These are phyloP conservation scores for Trifolium subterraneum DNA, from an alignment of 306 rosid genomes.

Conservation along the genomic window DNA sequence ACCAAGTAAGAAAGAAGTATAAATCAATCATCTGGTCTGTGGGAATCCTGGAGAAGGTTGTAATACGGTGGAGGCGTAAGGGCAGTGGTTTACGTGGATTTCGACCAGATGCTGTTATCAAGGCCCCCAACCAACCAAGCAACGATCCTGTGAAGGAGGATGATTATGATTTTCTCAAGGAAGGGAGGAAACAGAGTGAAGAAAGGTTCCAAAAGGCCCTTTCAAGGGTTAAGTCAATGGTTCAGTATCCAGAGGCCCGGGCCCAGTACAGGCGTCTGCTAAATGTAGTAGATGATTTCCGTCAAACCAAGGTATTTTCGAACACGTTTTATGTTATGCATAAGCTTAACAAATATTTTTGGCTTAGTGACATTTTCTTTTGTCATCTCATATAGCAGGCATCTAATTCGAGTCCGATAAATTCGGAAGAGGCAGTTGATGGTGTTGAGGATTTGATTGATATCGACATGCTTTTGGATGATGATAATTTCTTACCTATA, in stretches of 20 bases:
- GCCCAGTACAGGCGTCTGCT: conserved; percentile 88
- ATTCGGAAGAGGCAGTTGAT: conserved; percentile 62
- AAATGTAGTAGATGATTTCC: conserved; percentile 74
- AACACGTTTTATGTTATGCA: neutral
- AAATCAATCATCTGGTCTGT: conserved; percentile 78
- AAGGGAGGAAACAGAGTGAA: conserved; percentile 88
- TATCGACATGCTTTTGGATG: conserved; percentile 68
- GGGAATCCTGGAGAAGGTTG: conserved; percentile 85
- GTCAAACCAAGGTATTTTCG: conserved; percentile 68
- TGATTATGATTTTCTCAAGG: conserved; percentile 76
- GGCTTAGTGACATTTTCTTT: conserved; percentile 22
- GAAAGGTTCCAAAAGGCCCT: conserved; percentile 87
- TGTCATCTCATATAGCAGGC: conserved; percentile 47
- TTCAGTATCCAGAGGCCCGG: conserved; percentile 91
- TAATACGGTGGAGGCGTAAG: conserved; percentile 94
- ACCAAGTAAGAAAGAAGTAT: conserved; percentile 85
- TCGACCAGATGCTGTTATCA: conserved; percentile 52
- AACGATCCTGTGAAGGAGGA: conserved; percentile 53
- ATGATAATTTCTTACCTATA: conserved; percentile 64
- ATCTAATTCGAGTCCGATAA: conserved; percentile 42
- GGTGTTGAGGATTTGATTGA: conserved; percentile 72
- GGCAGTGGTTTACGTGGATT: conserved; percentile 86
- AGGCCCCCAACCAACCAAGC: conserved; percentile 43
- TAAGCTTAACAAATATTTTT: conserved; percentile 31
- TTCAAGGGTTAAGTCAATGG: conserved; percentile 90